Percentiles rank a stretch among this genome's conserved stretches.
phyloP scores from a whole-genome alignment of 345 rosid species.

The Rhodamnia argentea region DNA sequence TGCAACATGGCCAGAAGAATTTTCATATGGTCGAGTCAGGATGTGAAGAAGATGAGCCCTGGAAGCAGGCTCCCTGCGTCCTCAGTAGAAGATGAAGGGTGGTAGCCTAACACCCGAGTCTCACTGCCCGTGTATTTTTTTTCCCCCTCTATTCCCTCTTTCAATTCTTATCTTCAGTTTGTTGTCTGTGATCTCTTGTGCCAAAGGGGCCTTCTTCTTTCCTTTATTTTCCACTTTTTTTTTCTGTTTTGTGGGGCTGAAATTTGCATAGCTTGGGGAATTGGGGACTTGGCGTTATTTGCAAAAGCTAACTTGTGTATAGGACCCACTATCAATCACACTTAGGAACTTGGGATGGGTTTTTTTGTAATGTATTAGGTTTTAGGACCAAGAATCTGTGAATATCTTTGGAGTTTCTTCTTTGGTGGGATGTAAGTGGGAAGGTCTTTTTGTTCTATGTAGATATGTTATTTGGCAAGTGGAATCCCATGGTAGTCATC shows the following conservation, averaged over 20 bases:
- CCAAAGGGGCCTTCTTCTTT: background rate
- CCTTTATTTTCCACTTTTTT: background rate
- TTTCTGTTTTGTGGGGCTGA: background rate
- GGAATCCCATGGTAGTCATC: background rate
- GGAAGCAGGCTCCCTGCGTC: slow-evolving; percentile 43
- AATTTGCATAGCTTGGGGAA: background rate
- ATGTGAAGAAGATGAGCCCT: slow-evolving; percentile 62
- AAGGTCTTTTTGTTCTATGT: background rate
- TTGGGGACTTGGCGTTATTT: background rate
- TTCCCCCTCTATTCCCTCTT: background rate
- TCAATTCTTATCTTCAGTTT: background rate
- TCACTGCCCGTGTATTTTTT: background rate
- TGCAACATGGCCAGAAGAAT: slow-evolving; percentile 84
- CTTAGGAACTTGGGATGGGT: background rate
- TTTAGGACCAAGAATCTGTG: background rate
- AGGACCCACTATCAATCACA: background rate
- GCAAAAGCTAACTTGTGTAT: background rate
- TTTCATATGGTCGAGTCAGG: slow-evolving; percentile 69
- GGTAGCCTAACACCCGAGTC: background rate
- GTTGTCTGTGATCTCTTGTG: background rate
- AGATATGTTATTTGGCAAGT: background rate
- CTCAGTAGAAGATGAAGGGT: slow-evolving; percentile 44
- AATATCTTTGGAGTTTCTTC: background rate
- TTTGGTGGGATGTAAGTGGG: slow-evolving; percentile 1
- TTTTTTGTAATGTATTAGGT: background rate